Conservation (phyloP, 2,329 filamentous ascomycete species). For the Phaeosphaeria sp. region DNA sequence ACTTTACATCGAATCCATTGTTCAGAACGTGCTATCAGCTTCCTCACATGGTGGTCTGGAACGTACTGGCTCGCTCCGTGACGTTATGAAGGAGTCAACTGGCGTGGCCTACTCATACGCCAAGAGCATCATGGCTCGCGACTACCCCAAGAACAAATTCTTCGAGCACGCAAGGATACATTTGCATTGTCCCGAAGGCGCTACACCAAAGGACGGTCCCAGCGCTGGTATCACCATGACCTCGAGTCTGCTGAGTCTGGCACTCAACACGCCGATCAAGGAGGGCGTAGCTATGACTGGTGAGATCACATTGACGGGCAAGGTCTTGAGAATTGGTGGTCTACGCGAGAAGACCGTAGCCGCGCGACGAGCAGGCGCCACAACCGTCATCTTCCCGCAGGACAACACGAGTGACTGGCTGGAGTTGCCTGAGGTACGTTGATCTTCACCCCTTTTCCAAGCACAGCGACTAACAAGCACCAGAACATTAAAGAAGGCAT, state of each 20-base stretch:
- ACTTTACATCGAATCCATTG: slow-evolving; percentile 95
- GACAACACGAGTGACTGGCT: slow-evolving; percentile 98
- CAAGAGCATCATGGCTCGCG: slow-evolving; percentile 83
- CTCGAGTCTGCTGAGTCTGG: slow-evolving; percentile 86
- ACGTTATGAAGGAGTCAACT: slow-evolving; percentile 98
- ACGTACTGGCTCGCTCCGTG: slow-evolving; percentile 92
- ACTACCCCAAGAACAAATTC: slow-evolving; percentile 90
- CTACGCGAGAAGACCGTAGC: slow-evolving; percentile 97
- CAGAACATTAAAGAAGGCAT: slow-evolving; percentile 99
- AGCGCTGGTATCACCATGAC: slow-evolving; percentile 95
- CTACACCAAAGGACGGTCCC: slow-evolving; percentile 86
- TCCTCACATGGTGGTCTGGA: slow-evolving; percentile 80
- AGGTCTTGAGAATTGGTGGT: slow-evolving; percentile 93
- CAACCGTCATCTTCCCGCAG: slow-evolving; percentile 90
- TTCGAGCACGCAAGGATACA: slow-evolving; percentile 96
- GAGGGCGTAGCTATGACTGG: slow-evolving; percentile 97
- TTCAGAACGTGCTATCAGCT: slow-evolving; percentile 80
- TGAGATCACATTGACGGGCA: slow-evolving; percentile 94
- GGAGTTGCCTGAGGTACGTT: slow-evolving; percentile 88
- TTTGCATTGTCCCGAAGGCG: slow-evolving; percentile 94
- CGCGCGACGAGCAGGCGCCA: slow-evolving; percentile 88
- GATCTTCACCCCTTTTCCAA: too few species aligned
- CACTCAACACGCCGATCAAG: slow-evolving; percentile 77
- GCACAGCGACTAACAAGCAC: slow-evolving; percentile 18
- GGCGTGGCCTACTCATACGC: slow-evolving; percentile 95